phyloP scores from a whole-genome alignment of 2,329 filamentous ascomycete genomes.

The Apiospora sp. region DNA sequence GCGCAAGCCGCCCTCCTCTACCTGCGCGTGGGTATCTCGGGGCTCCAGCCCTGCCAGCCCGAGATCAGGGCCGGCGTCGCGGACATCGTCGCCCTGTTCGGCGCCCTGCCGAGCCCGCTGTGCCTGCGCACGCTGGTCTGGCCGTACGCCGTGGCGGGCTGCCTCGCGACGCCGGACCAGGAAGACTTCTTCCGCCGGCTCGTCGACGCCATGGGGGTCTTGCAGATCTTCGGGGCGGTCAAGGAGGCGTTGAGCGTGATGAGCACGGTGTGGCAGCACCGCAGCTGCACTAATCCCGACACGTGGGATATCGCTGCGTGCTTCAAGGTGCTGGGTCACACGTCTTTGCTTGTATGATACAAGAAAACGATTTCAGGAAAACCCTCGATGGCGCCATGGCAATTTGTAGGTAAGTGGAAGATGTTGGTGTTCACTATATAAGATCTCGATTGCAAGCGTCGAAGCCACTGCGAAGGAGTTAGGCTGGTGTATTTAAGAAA shows the following conservation, averaged over 20 bases:
- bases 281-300: slow-evolving; percentile 29
- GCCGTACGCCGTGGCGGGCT: slow-evolving; percentile 41
- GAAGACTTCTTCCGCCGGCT: slow-evolving; percentile 36
- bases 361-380: slow-evolving; percentile 30
- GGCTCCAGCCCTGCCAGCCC: slow-evolving; percentile 34
- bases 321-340: slow-evolving; percentile 36
- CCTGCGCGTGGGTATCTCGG: slow-evolving; percentile 36
- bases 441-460: not conserved
- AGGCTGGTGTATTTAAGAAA: not conserved
- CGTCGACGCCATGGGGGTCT: slow-evolving; percentile 34
- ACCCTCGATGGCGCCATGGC: not conserved
- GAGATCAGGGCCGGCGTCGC: slow-evolving; percentile 34
- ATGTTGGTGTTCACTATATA: not conserved
- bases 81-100: slow-evolving; percentile 34
- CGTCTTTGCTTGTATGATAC: slow-evolving; percentile 37
- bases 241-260: slow-evolving; percentile 36
- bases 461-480: not conserved
- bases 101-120: slow-evolving; percentile 32
- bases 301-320: slow-evolving; percentile 38
- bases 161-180: slow-evolving; percentile 35
- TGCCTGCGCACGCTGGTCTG: slow-evolving; percentile 38
- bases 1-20: slow-evolving; percentile 39
- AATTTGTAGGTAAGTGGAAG: not conserved
- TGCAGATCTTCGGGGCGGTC: slow-evolving; percentile 39
- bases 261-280: slow-evolving; percentile 36